Evolutionary conservation across 2,329 filamentous ascomycete species (phyloP).

Genomic region (Sporothrix globosa): DNA sequence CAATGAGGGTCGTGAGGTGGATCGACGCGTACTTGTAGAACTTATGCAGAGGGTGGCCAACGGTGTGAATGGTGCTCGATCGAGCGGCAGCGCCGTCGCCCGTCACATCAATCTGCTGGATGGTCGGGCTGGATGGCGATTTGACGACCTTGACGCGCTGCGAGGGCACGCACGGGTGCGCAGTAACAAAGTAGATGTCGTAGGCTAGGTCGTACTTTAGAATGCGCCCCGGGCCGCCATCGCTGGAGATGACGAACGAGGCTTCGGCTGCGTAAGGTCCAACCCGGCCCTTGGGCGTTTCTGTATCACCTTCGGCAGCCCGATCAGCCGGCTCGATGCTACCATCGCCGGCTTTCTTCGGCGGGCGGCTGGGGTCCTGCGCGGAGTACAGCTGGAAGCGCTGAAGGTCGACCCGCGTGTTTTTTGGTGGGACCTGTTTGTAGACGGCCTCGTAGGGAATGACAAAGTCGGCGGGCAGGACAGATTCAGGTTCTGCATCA

Average conservation of each 20-base stretch:
- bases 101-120: conserved; percentile 59
- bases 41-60: conserved; percentile 66
- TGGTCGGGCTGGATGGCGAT: conserved; percentile 62
- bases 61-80: conserved; percentile 52
- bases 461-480: conserved; percentile 65
- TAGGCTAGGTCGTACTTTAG: conserved; percentile 54
- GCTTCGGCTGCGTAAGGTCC: conserved; percentile 49
- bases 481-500: conserved; percentile 56
- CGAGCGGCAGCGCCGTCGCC: conserved; percentile 50
- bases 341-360: conserved; percentile 33
- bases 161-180: conserved; percentile 65
- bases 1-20: conserved; percentile 61
- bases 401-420: conserved; percentile 54
- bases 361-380: conserved; percentile 48
- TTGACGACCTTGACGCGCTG: conserved; percentile 61
- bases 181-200: conserved; percentile 67
- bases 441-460: conserved; percentile 63
- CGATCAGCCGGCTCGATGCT: conserved; percentile 5
- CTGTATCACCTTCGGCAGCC: conserved; percentile 35
- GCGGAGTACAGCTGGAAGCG: conserved; percentile 55
- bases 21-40: conserved; percentile 63
- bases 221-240: conserved; percentile 47
- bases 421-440: conserved; percentile 49
- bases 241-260: conserved; percentile 49
- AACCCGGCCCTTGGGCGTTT: conserved; percentile 28